Conservation (phyloP, 768 basidiomycete species). For the Rhodotorula taiwanensis region DNA sequence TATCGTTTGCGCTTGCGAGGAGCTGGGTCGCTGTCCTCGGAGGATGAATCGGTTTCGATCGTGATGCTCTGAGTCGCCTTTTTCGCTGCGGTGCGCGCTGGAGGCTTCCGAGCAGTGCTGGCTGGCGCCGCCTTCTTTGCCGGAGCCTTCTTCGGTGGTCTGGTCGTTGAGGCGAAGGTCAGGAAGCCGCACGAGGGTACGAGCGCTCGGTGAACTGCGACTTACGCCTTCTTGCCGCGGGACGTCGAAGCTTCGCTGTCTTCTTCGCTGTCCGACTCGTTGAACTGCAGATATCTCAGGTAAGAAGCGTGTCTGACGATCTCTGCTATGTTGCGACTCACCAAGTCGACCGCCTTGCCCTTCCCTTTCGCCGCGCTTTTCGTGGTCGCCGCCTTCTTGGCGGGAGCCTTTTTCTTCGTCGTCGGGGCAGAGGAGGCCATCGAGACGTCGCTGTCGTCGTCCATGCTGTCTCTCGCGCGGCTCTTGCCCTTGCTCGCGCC, state of each 20-base stretch:
- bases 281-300: neutral
- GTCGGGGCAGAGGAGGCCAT: slow-evolving; percentile 4
- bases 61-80: slow-evolving; percentile 9
- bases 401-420: slow-evolving; percentile 9
- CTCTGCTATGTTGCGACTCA: too few species aligned
- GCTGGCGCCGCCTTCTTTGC: slow-evolving; percentile 10
- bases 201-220: neutral
- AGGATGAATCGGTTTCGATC: slow-evolving; percentile 15
- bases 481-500: slow-evolving; percentile 14
- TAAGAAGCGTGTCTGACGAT: too few species aligned
- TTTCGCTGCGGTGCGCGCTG: slow-evolving; percentile 5
- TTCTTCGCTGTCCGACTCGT: slow-evolving; percentile 17
- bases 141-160: slow-evolving; percentile 7
- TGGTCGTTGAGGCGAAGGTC: neutral
- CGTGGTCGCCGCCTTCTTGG: slow-evolving; percentile 11
- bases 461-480: slow-evolving; percentile 18
- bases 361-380: slow-evolving; percentile 6
- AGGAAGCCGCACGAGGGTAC: neutral
- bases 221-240: slow-evolving; percentile 24
- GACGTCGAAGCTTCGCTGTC: slow-evolving; percentile 12
- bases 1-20: slow-evolving; percentile 9
- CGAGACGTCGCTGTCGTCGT: slow-evolving; percentile 22
- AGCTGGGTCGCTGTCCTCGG: slow-evolving; percentile 10
- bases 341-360: slow-evolving; percentile 6
- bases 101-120: slow-evolving; percentile 7